Percentiles rank a stretch among this genome's conserved stretches.
phyloP scores from a whole-genome alignment of 257 asterid genomes.

The Jaltomata sinuosa region DNA sequence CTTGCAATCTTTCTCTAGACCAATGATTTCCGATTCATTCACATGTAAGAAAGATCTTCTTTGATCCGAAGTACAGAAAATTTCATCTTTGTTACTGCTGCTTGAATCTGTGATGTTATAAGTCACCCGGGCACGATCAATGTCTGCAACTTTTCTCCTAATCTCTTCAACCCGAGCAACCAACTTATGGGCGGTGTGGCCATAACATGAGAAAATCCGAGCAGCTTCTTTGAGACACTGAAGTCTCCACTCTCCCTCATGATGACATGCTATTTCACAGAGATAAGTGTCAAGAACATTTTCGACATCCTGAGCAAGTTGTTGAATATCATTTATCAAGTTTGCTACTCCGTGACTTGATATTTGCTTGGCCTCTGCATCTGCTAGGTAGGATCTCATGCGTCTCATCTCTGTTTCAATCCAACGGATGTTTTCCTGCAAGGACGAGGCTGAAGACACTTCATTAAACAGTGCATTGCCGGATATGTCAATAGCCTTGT shows the following conservation, averaged over 20 bases:
- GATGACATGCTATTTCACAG: neutral
- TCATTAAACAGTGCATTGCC: neutral
- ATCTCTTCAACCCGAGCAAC: neutral
- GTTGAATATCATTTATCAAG: neutral
- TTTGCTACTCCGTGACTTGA: neutral
- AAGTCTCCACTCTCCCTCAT: neutral
- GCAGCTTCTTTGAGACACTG: neutral
- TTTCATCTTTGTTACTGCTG: neutral
- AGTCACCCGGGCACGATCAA: neutral
- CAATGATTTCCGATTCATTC: slow-evolving; percentile 1
- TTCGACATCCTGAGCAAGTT: slow-evolving; percentile 10
- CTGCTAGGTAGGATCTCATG: neutral
- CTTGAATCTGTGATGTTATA: slow-evolving; percentile 4
- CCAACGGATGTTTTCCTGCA: neutral
- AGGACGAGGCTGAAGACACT: neutral
- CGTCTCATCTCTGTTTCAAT: neutral
- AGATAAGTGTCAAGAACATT: neutral
- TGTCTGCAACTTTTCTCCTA: neutral
- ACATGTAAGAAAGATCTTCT: slow-evolving; percentile 2
- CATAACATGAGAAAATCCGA: neutral
- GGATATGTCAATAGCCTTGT: neutral
- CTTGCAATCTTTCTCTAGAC: neutral
- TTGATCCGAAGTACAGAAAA: neutral
- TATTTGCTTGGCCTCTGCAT: neutral
- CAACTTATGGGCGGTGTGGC: neutral